Evolutionary conservation across 2,329 filamentous ascomycete species (phyloP).

Genomic region (Plectosphaerella sp.): DNA sequence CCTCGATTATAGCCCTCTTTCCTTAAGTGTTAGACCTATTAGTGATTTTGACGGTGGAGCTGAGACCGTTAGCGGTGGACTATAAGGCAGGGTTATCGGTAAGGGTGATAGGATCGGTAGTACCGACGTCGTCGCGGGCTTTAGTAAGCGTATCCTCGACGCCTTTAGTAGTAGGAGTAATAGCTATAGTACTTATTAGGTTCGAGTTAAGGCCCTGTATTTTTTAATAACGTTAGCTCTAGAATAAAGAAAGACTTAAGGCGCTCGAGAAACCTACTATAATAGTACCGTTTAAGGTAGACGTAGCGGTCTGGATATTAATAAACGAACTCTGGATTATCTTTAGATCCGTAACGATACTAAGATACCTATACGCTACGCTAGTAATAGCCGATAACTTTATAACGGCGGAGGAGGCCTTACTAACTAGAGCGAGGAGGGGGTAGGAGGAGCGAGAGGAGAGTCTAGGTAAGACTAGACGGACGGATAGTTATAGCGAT

Average conservation of each 20-base stretch:
- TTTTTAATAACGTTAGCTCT: neutral
- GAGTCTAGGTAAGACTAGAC: too few species aligned
- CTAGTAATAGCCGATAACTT: neutral
- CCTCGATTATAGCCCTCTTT: too few species aligned
- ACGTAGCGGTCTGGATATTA: neutral
- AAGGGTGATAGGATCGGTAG: constrained; percentile 15
- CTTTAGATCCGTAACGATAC: neutral
- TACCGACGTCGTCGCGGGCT: constrained; percentile 5
- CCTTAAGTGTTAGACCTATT: neutral
- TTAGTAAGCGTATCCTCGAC: constrained; percentile 8
- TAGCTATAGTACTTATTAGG: neutral
- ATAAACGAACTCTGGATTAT: neutral
- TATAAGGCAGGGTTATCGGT: constrained; percentile 12
- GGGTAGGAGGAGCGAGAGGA: neutral
- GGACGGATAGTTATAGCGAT: neutral
- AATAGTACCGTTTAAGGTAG: neutral
- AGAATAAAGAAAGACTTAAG: neutral
- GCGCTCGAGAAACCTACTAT: neutral
- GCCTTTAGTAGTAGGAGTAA: neutral
- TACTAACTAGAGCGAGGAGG: neutral
- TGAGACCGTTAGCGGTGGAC: constrained; percentile 2
- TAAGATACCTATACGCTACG: neutral
- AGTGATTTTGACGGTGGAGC: constrained; percentile 10
- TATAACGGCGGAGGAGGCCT: neutral
- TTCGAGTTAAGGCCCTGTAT: constrained; percentile 4